Base-by-base conservation (phyloP, 164 flowering plant genomes). In the Chimonanthus salicifolius region DNA sequence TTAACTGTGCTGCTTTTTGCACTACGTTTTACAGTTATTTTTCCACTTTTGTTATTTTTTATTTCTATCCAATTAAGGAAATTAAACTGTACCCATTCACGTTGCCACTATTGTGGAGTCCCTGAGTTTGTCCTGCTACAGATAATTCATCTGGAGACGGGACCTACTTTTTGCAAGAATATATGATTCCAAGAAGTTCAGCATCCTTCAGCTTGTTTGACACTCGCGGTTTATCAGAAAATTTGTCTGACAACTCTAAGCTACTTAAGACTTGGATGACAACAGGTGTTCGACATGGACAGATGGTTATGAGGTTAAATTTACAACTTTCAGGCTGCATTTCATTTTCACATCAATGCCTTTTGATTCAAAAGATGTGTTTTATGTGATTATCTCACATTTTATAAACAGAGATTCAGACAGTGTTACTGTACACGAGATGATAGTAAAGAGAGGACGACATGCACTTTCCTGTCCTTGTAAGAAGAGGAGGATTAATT, bases 141-240 rank as follows among this genome's bases (percentile, higher is more conserved):
- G 96, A 85, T 85, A 80, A 81, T 78, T 64, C 85, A 11, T 81
- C 86, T 74, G 88, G 82, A 69, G 86, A 85, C 49, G 97, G 98
- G 63, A 91, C 98, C 67, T 82, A 62, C 76, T 91, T 88, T 80
- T 88, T 90, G 65, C 88, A 85, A 62, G 92, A 89, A 74, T 89
- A 90, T 77, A 82, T 77, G 87, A 84, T 90, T 67, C 95, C 94
- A 13, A 85, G 85, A 83, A 79, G 75, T 69, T 87, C 90, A 49
- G 79, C 80, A 71, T 86, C 93, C 18, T 88, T 94, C 67, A 88
- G 96, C 74, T 72, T 94, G 43, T 92, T 83, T 74, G 98, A 94
- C 77, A 92, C 94, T 3, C 92, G 93, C 5, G 72, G 92, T 77
- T 79, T 93, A 76, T 85, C 88, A 62, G 77, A 79, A 78, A 72